These are phyloP conservation scores for Withania somnifera DNA, from an alignment of 305 asterid species.

Conservation along the genomic window DNA sequence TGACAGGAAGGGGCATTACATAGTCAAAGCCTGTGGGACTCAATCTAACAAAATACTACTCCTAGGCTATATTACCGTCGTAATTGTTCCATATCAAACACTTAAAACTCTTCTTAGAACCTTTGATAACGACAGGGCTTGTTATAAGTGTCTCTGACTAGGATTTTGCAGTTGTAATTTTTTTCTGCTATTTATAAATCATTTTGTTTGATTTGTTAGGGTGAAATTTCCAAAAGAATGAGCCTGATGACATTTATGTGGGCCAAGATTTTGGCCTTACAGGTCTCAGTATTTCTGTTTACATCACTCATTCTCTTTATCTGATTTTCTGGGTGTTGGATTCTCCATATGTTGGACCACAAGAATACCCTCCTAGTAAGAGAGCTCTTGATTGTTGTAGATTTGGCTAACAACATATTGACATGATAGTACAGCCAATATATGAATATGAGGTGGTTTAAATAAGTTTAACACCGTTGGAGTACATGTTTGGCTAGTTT, in stretches of 20 bases:
- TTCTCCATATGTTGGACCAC: not conserved
- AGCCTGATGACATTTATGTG: not conserved
- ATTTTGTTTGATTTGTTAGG: not conserved
- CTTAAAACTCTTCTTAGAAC: not conserved
- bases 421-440: not conserved
- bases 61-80: not conserved
- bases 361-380: not conserved
- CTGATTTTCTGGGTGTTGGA: not conserved
- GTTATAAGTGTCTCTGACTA: not conserved
- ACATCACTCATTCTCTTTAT: not conserved
- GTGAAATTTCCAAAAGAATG: not conserved
- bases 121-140: not conserved
- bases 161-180: not conserved
- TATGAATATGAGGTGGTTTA: not conserved
- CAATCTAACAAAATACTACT: not conserved
- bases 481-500: not conserved
- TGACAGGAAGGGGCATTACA: no score
- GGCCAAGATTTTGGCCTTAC: not conserved
- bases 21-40: not conserved
- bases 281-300: not conserved
- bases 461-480: not conserved
- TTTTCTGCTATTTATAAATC: not conserved
- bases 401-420: not conserved
- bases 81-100: not conserved
- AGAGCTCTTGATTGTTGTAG: not conserved